Conservation (phyloP, 1,139 yeast species). For the Suhomyces bokatorum region DNA sequence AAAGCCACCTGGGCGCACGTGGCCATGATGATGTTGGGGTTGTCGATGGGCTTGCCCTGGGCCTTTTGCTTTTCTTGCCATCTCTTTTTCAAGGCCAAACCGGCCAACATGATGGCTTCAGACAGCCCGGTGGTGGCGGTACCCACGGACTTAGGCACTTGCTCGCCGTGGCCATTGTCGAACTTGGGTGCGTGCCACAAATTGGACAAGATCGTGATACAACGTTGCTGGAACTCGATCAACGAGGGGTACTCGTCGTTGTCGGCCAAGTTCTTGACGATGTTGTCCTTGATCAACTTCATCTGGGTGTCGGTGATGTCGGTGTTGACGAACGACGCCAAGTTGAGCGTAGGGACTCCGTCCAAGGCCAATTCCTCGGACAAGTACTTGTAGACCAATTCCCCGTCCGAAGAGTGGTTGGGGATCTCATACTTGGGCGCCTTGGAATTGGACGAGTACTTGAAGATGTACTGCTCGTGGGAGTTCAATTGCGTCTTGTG, state of each 20-base stretch:
- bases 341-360: slow-evolving; percentile 79
- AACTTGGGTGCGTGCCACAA: slow-evolving; percentile 74
- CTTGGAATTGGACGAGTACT: slow-evolving; percentile 34
- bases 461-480: slow-evolving; percentile 35
- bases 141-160: slow-evolving; percentile 58
- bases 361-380: slow-evolving; percentile 77
- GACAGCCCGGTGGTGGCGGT: slow-evolving; percentile 94
- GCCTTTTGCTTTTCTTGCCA: slow-evolving; percentile 74
- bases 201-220: slow-evolving; percentile 75
- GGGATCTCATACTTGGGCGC: slow-evolving; percentile 60
- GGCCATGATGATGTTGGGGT: slow-evolving; percentile 93
- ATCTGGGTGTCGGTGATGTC: slow-evolving; percentile 48
- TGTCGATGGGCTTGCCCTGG: slow-evolving; percentile 57
- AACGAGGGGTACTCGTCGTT: slow-evolving; percentile 91
- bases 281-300: slow-evolving; percentile 62
- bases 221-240: slow-evolving; percentile 76
- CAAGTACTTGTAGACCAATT: slow-evolving; percentile 61
- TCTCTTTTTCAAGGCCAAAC: slow-evolving; percentile 83
- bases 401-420: slow-evolving; percentile 50
- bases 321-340: slow-evolving; percentile 90
- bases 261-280: slow-evolving; percentile 88
- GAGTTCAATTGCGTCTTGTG: slow-evolving; percentile 23
- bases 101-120: slow-evolving; percentile 92
- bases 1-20: slow-evolving; percentile 91
- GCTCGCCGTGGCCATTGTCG: slow-evolving; percentile 29